Evolutionary conservation across 176 grass and related monocot genomes (phyloP).

Genomic region (Paspalum notatum): DNA sequence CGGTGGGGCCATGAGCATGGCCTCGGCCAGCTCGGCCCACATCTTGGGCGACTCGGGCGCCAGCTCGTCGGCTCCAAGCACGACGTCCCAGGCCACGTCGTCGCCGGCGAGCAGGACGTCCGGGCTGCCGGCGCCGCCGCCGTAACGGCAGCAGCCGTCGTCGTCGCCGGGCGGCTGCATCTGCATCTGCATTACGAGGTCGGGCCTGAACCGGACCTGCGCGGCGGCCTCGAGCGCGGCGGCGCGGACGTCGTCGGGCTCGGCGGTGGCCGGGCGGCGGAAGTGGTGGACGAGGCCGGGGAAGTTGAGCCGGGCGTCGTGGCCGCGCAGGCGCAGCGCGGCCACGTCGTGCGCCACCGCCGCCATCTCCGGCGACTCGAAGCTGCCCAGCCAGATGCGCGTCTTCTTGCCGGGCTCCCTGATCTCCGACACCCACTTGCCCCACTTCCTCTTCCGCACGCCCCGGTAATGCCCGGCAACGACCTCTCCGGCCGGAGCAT

Average conservation of each 20-base stretch:
- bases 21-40: slow-evolving; percentile 91
- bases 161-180: not conserved
- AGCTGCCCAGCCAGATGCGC: slow-evolving; percentile 95
- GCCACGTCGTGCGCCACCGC: slow-evolving; percentile 95
- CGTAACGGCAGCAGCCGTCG: not conserved
- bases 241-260: slow-evolving; percentile 75
- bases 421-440: slow-evolving; percentile 94
- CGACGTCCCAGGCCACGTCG: slow-evolving; percentile 35
- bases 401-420: slow-evolving; percentile 98
- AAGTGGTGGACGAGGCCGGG: slow-evolving; percentile 57
- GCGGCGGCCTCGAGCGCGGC: slow-evolving; percentile 82
- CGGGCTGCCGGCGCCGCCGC: not conserved
- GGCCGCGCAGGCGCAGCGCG: slow-evolving; percentile 61
- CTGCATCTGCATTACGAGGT: slow-evolving; percentile 25
- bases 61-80: slow-evolving; percentile 57
- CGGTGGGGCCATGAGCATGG: slow-evolving; percentile 82
- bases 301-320: slow-evolving; percentile 79
- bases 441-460: slow-evolving; percentile 97
- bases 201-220: slow-evolving; percentile 51
- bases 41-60: slow-evolving; percentile 65
- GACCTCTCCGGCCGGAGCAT: not conserved
- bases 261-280: slow-evolving; percentile 65
- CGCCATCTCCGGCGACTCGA: slow-evolving; percentile 91
- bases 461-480: slow-evolving; percentile 58
- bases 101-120: not conserved